These are phyloP conservation scores for Fusarium irregulare DNA, from an alignment of 2,329 filamentous ascomycete species.

Conservation along the genomic window DNA sequence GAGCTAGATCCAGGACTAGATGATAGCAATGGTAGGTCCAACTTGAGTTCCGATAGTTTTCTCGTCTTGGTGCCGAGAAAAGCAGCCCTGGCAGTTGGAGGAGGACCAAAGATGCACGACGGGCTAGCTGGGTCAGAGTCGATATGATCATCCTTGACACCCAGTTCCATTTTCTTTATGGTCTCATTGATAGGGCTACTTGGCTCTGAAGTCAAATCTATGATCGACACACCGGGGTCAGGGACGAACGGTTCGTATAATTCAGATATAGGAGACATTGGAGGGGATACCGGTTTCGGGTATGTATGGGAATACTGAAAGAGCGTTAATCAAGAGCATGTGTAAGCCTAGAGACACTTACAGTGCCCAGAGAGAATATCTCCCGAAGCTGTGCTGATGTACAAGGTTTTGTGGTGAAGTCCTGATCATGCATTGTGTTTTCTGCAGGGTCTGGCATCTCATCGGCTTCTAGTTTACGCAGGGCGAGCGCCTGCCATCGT, in stretches of 20 bases:
- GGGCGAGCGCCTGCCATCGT: slow-evolving; percentile 42
- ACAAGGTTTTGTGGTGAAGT: background rate
- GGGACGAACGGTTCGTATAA: slow-evolving; percentile 38
- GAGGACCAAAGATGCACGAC: slow-evolving; percentile 28
- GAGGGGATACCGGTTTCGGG: slow-evolving; percentile 43
- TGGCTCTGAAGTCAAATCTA: slow-evolving; percentile 50
- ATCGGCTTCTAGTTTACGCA: slow-evolving; percentile 46
- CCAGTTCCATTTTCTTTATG: slow-evolving; percentile 16
- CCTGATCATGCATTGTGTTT: background rate
- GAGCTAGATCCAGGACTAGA: slow-evolving; percentile 24
- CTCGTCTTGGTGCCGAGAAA: background rate
- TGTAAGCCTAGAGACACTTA: background rate
- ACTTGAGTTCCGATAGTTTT: slow-evolving; percentile 16
- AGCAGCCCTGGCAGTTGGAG: background rate
- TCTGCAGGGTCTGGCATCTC: slow-evolving; percentile 4
- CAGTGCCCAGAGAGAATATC: slow-evolving; percentile 16
- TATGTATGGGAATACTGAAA: slow-evolving; percentile 2
- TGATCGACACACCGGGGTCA: slow-evolving; percentile 17
- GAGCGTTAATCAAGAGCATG: background rate
- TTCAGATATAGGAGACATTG: slow-evolving; percentile 45
- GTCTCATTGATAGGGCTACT: slow-evolving; percentile 35
- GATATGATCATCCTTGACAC: slow-evolving; percentile 15
- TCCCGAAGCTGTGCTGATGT: background rate
- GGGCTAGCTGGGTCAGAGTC: slow-evolving; percentile 37
- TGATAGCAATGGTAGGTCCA: slow-evolving; percentile 42